Percentiles rank a stretch among this genome's conserved stretches.
These are phyloP conservation scores for Primulina tabacum DNA, from an alignment of 257 asterid species.

Conservation along the genomic window DNA sequence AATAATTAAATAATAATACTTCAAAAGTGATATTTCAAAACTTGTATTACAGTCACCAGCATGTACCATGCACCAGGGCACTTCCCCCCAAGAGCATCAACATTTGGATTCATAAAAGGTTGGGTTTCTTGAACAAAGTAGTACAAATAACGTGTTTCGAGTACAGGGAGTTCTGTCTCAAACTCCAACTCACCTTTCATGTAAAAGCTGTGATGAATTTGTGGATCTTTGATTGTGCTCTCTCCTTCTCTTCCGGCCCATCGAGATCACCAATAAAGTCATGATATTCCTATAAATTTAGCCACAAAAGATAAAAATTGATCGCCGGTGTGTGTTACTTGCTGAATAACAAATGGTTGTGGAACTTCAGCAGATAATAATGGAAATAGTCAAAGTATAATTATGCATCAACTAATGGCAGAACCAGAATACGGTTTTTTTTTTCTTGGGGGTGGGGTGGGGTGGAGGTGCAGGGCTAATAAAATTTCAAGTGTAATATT, in stretches of 20 bases:
- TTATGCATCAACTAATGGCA: not conserved
- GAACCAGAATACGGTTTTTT: too few relatives aligned
- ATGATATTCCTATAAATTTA: constrained; percentile 66
- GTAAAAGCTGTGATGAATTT: constrained; percentile 67
- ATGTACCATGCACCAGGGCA: too few relatives aligned
- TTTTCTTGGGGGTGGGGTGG: too few relatives aligned
- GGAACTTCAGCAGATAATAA: not conserved
- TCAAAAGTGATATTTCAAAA: too few relatives aligned
- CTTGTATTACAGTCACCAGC: too few relatives aligned
- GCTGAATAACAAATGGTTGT: not conserved
- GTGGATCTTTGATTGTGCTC: constrained; percentile 67
- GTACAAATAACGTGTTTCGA: not conserved
- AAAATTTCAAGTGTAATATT: too few relatives aligned
- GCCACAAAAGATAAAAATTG: not conserved
- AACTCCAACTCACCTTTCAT: constrained; percentile 22
- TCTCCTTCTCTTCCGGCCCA: constrained; percentile 98
- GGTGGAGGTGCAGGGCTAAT: too few relatives aligned
- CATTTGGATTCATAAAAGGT: not conserved
- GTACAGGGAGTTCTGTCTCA: not conserved
- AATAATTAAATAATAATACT: too few relatives aligned
- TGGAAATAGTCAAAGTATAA: not conserved
- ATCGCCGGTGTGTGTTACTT: not conserved
- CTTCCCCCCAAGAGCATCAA: not conserved
- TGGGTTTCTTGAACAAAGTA: not conserved
- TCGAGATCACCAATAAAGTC: constrained; percentile 92